A percentile compares a stretch with the other conserved stretches of the same genome.
Conservation (phyloP, 2,329 filamentous ascomycete species). For the Fusarium pseudograminearum region DNA sequence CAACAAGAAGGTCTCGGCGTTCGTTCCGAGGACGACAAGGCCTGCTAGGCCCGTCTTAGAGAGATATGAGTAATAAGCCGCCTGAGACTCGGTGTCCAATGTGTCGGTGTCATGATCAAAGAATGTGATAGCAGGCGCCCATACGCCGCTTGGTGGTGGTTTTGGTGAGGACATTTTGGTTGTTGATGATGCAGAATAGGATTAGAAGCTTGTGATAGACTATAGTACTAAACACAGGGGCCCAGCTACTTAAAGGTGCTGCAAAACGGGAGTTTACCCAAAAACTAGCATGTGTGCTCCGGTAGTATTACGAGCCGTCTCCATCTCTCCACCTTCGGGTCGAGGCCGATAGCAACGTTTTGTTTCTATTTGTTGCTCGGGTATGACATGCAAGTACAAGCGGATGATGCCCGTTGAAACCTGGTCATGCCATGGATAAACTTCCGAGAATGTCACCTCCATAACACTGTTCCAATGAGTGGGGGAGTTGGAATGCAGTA, state of each 20-base stretch:
- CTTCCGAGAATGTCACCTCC: not conserved
- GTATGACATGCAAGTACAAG: not conserved
- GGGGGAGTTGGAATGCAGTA: not conserved
- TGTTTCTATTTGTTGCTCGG: constrained; percentile 1
- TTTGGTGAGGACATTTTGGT: constrained; percentile 31
- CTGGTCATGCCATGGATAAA: not conserved
- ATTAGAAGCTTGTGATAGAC: not conserved
- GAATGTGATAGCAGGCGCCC: constrained; percentile 66
- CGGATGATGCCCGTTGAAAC: not conserved
- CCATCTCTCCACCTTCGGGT: constrained; percentile 4
- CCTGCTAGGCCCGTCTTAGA: constrained; percentile 63
- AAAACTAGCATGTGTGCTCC: not conserved
- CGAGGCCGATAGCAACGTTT: too few relatives aligned
- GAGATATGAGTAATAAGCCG: constrained; percentile 64
- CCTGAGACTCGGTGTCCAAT: constrained; percentile 61
- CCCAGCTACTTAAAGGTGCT: constrained; percentile 37
- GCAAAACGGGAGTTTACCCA: not conserved
- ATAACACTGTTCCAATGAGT: not conserved
- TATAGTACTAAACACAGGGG: not conserved
- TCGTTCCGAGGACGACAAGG: constrained; percentile 66
- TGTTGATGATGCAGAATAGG: not conserved
- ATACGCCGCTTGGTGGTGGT: constrained; percentile 56
- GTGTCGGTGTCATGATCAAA: constrained; percentile 63
- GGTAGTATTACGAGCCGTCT: not conserved
- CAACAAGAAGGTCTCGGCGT: constrained; percentile 67